phyloP scores from a whole-genome alignment of 768 basidiomycete genomes.

The Tricholoma bakamatsutake region DNA sequence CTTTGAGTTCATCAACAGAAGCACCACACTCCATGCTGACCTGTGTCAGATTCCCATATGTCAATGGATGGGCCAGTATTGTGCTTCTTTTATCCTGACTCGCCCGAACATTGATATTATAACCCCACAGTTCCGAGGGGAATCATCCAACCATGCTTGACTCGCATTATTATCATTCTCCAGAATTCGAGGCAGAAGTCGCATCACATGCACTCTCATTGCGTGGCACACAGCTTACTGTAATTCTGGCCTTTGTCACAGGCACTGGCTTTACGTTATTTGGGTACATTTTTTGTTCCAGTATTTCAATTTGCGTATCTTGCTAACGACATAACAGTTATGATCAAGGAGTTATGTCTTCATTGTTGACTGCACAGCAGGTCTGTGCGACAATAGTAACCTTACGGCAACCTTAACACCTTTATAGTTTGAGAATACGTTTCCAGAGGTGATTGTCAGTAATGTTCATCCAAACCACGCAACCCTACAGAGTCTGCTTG shows the following conservation, averaged over 20 bases:
- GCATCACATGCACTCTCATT: constrained; percentile 25
- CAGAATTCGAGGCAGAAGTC: constrained; percentile 30
- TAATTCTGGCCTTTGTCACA: constrained; percentile 48
- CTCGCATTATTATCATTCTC: constrained; percentile 12
- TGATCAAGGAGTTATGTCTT: constrained; percentile 71
- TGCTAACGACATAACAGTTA: constrained; percentile 31
- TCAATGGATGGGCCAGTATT: too few relatives aligned
- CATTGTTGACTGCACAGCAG: constrained; percentile 50
- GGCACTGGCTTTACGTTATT: constrained; percentile 60
- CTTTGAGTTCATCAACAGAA: neutral
- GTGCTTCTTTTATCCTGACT: neutral
- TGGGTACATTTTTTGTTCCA: constrained; percentile 27
- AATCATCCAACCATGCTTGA: neutral
- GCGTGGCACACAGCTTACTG: constrained; percentile 40
- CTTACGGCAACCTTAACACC: neutral
- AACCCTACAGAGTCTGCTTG: constrained; percentile 52
- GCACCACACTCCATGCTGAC: neutral
- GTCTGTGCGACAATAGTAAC: constrained; percentile 17
- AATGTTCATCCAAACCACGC: constrained; percentile 39
- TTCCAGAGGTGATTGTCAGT: constrained; percentile 45
- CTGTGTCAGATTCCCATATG: neutral
- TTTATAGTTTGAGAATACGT: constrained; percentile 47
- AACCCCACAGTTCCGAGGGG: neutral
- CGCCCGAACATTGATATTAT: neutral
- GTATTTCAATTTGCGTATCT: neutral